phyloP scores from a whole-genome alignment of 2,329 filamentous ascomycete genomes.

The Colletotrichum sojae region DNA sequence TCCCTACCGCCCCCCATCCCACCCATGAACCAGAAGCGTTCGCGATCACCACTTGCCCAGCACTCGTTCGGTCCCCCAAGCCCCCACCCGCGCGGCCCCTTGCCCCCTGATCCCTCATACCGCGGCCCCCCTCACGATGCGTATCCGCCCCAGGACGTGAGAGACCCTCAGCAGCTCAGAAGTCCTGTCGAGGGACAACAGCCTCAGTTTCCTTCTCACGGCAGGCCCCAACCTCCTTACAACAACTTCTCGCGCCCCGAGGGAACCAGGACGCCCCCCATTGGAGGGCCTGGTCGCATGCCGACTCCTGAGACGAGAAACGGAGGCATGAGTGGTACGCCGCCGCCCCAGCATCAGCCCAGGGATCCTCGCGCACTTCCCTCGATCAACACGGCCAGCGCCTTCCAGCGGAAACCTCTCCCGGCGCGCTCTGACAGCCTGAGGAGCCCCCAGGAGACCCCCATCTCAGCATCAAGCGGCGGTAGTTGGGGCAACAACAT shows the following conservation, averaged over 20 bases:
- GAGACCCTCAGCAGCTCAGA: not conserved
- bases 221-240: conserved; percentile 40
- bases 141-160: conserved; percentile 29
- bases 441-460: conserved; percentile 51
- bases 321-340: conserved; percentile 43
- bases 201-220: conserved; percentile 8
- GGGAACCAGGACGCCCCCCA: conserved; percentile 38
- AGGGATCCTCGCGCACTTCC: conserved; percentile 31
- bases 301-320: conserved; percentile 42
- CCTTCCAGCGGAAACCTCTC: conserved; percentile 67
- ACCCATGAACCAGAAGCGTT: conserved; percentile 56
- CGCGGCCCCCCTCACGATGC: conserved; percentile 24
- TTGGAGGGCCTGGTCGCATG: conserved; percentile 33
- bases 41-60: conserved; percentile 61
- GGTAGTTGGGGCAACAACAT: conserved; percentile 56
- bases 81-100: conserved; percentile 50
- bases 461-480: conserved; percentile 54
- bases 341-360: conserved; percentile 23
- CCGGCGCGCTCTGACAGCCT: conserved; percentile 55
- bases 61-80: conserved; percentile 50
- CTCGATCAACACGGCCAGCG: conserved; percentile 48
- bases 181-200: conserved; percentile 4
- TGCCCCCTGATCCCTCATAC: conserved; percentile 47
- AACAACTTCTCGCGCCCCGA: conserved; percentile 41
- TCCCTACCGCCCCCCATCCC: conserved; percentile 59